Evolutionary conservation across 257 asterid species (phyloP).

Genomic region (Rehmannia glutinosa): DNA sequence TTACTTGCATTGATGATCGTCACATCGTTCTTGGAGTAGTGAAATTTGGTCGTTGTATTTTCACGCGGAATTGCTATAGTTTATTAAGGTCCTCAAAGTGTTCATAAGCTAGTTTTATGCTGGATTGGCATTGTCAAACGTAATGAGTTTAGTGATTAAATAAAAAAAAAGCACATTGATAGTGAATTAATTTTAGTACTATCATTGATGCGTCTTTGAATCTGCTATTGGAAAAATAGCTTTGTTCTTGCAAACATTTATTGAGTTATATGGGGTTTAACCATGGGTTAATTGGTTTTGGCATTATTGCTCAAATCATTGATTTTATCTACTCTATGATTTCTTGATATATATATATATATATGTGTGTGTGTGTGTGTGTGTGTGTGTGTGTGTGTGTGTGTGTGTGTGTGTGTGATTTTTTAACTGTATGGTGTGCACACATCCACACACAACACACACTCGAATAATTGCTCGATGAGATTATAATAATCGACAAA

Average conservation of each 20-base stretch:
- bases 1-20: neutral
- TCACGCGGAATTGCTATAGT: neutral
- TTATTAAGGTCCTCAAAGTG: neutral
- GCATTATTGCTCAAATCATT: neutral
- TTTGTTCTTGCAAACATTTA: too few species aligned
- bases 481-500: too few species aligned
- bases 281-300: neutral
- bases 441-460: too few species aligned
- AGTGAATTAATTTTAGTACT: too few species aligned
- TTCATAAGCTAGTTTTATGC: neutral
- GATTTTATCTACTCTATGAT: too few species aligned
- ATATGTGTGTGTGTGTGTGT: too few species aligned
- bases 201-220: neutral
- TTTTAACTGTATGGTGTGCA: too few species aligned
- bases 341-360: too few species aligned
- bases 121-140: neutral
- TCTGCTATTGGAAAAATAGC: neutral
- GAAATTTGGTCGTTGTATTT: neutral
- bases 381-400: too few species aligned
- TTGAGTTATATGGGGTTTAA: neutral
- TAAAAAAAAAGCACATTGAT: neutral
- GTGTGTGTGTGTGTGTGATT: too few species aligned
- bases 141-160: neutral
- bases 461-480: too few species aligned
- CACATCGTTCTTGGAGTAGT: slow-evolving; percentile 1